phyloP scores from a whole-genome alignment of 345 rosid species.

The Pseudoturritis turrita region DNA sequence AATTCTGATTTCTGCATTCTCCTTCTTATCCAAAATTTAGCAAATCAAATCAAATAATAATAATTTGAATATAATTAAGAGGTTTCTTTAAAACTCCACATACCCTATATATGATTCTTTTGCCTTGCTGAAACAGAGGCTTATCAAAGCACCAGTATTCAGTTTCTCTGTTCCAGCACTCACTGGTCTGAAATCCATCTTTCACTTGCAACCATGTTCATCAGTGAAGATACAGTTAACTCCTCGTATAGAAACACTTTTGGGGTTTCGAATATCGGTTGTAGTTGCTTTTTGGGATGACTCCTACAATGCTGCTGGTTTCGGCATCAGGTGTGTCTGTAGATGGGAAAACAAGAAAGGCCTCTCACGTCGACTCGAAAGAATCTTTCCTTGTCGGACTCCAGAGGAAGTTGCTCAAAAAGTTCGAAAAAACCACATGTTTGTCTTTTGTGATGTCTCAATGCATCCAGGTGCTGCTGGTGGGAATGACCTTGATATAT shows the following conservation, averaged over 20 bases:
- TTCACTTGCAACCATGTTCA: background rate
- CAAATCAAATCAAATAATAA: too few species aligned
- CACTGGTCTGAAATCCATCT: background rate
- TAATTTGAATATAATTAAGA: too few species aligned
- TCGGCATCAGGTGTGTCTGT: background rate
- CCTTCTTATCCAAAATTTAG: too few species aligned
- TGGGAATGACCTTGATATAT: background rate
- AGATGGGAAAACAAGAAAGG: background rate
- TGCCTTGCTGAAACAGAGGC: background rate
- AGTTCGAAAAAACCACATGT: background rate
- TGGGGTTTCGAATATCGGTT: constrained; percentile 20
- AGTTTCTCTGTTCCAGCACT: constrained; percentile 5
- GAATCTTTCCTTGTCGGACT: background rate
- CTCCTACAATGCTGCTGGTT: background rate
- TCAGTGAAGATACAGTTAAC: background rate
- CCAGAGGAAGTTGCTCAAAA: background rate
- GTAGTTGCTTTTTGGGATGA: constrained; percentile 6
- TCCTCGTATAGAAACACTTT: background rate
- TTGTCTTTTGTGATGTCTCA: background rate
- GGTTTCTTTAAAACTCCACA: too few species aligned
- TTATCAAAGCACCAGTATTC: background rate
- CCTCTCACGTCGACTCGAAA: background rate
- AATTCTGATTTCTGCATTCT: too few species aligned
- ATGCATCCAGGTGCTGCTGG: background rate
- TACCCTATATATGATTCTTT: too few species aligned